Evolutionary conservation across 768 basidiomycete genomes (phyloP).

Genomic region (Coprinopsis strossmayeri): DNA sequence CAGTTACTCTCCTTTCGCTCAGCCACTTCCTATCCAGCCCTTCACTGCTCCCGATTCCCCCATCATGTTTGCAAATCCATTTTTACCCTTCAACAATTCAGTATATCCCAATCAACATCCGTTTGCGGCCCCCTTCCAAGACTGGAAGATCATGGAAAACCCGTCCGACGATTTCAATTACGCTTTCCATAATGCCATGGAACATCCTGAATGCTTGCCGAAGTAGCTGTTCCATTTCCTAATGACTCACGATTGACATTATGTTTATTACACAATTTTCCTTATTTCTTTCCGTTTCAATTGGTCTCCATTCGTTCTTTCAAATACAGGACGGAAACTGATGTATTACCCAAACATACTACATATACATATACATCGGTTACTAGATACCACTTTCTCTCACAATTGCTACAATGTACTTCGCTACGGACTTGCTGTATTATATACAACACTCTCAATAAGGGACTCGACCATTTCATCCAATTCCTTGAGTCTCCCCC

Average conservation of each 20-base stretch:
- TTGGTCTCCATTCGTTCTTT: neutral
- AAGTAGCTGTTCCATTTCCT: too few relatives aligned
- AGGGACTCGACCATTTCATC: neutral
- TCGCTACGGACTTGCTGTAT: neutral
- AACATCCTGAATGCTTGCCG: neutral
- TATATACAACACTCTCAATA: neutral
- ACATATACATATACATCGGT: too few relatives aligned
- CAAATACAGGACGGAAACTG: too few relatives aligned
- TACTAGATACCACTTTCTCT: neutral
- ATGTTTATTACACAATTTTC: neutral
- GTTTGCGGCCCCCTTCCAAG: neutral
- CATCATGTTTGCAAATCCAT: too few relatives aligned
- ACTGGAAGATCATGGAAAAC: slow-evolving; percentile 1
- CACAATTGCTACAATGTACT: neutral
- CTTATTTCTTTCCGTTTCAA: neutral
- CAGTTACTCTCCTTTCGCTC: neutral
- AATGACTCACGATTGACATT: too few relatives aligned
- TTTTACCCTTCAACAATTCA: too few relatives aligned
- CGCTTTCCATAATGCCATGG: neutral
- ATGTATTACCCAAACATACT: too few relatives aligned
- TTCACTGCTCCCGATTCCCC: too few relatives aligned
- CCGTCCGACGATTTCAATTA: slow-evolving; percentile 7
- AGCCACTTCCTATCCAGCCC: neutral
- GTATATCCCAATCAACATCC: neutral
- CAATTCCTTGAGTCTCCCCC: neutral